Percentiles rank a stretch among this genome's conserved stretches.
Conservation (phyloP, 2,329 filamentous ascomycete genomes). For the Myotisia sp. region DNA sequence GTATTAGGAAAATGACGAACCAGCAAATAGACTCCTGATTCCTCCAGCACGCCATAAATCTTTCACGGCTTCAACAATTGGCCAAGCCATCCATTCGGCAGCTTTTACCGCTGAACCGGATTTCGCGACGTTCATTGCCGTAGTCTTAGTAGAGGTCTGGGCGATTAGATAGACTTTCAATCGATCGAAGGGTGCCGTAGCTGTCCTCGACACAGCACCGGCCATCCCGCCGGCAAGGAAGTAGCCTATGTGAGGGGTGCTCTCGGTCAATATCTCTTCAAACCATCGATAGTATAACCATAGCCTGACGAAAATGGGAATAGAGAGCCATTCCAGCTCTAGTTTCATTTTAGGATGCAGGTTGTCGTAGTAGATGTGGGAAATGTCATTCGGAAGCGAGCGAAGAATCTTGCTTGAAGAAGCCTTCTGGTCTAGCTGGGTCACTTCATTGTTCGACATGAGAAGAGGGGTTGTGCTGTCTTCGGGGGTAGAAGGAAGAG, state of each 20-base stretch:
- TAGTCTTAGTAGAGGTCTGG: constrained; percentile 51
- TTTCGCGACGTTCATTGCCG: constrained; percentile 52
- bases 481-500: constrained; percentile 13
- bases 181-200: constrained; percentile 89
- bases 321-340: constrained; percentile 30
- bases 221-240: constrained; percentile 91
- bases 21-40: constrained; percentile 78
- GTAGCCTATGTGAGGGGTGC: constrained; percentile 57
- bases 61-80: constrained; percentile 57
- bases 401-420: constrained; percentile 6
- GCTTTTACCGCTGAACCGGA: constrained; percentile 53
- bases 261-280: constrained; percentile 34
- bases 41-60: constrained; percentile 79
- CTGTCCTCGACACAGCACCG: constrained; percentile 86
- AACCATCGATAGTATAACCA: constrained; percentile 31
- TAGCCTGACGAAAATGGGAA: constrained; percentile 30
- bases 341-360: constrained; percentile 18
- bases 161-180: constrained; percentile 96
- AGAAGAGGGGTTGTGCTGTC: constrained; percentile 10
- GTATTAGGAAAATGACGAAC: constrained; percentile 37
- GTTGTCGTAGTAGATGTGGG: constrained; percentile 6
- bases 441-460: constrained; percentile 9
- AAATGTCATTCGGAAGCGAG: constrained; percentile 4
- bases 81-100: constrained; percentile 50
- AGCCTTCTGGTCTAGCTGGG: constrained; percentile 9